Evolutionary conservation across 495 filamentous ascomycete genomes (phyloP).

Genomic region (Platismatia glauca): DNA sequence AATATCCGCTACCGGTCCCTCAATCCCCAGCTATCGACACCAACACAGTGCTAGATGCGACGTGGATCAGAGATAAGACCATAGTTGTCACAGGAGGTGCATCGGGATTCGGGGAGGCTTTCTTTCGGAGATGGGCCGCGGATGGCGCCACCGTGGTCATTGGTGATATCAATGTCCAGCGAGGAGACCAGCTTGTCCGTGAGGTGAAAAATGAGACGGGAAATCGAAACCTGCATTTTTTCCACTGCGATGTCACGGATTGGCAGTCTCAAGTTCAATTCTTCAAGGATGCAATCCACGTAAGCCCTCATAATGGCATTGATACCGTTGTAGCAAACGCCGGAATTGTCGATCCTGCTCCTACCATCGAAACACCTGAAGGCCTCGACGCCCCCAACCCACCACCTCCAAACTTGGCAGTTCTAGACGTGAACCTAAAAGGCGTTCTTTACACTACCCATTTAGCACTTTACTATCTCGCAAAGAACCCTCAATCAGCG

Average conservation of each 20-base stretch:
- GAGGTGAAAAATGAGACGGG: constrained; percentile 29
- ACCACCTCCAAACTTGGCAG: constrained; percentile 43
- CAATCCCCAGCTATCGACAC: constrained; percentile 24
- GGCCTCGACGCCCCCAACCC: constrained; percentile 35
- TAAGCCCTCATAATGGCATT: constrained; percentile 47
- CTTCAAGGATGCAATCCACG: constrained; percentile 44
- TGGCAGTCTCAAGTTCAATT: constrained; percentile 54
- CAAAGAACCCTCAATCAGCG: constrained; percentile 23
- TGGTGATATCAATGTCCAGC: constrained; percentile 36
- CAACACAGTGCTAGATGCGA: constrained; percentile 10
- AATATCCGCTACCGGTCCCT: constrained; percentile 17
- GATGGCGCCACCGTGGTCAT: constrained; percentile 39
- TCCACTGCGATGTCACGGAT: constrained; percentile 47
- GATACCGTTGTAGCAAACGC: constrained; percentile 59
- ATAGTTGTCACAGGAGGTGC: constrained; percentile 46
- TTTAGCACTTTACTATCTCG: constrained; percentile 42
- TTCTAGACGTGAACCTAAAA: constrained; percentile 51
- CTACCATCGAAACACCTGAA: constrained; percentile 16
- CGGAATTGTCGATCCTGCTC: constrained; percentile 39
- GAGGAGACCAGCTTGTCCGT: constrained; percentile 31
- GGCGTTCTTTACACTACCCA: constrained; percentile 57
- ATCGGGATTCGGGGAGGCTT: constrained; percentile 38
- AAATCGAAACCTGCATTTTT: constrained; percentile 39
- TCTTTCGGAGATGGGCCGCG: constrained; percentile 36
- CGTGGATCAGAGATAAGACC: constrained; percentile 32